Base-by-base conservation (phyloP, 768 basidiomycete genomes). In the Collybia sordida region DNA sequence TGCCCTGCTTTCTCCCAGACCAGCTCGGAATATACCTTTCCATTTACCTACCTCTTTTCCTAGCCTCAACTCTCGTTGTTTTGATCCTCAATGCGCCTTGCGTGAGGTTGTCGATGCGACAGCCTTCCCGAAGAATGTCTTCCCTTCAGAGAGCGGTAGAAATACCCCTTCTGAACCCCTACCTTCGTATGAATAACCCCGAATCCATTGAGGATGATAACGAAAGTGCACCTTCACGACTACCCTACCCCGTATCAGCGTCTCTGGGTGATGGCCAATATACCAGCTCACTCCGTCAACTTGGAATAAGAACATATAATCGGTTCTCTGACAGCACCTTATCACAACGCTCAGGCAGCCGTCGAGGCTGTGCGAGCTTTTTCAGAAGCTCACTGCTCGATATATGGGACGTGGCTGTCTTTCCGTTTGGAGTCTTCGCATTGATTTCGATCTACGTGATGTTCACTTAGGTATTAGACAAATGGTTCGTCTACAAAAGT, bases 1-100 rank as follows among this genome's bases (percentile, higher is more conserved):
- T 69, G 6, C 81, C 83, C 11, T 98, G 95, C 68, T 61, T 86
- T 37, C 78, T 98, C 49, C 96, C 95, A 0, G 83, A 93, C 66
- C 93, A 96, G 60, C 64, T 91, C 39, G 75, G 79, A 35, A 88
- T 93, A 54, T 97, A 93, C 67, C 66, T 86, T 36, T 67, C 74
- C 45, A 62, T 73, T n/a, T 96, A 96, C 64, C 65, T 86, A 21
- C 90, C 90, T 18, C 71, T 90, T 35, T 59, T 81, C 28, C 53
- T 83, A 25, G 45, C 88, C n/a, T 86, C 87, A 27, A 58, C 93
- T 15, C 14, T 80, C 36, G 46, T 73, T 11, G 63, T 88, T 18
- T 58, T 77, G 19, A 17, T 59, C 23, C 53, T 61, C 23, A 66
- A 68, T 45, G 18, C 54, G 12, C 36, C 49, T 36, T 58, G 60